Conservation (phyloP, 148 eudicot species). For the Rhododendron henanense region DNA sequence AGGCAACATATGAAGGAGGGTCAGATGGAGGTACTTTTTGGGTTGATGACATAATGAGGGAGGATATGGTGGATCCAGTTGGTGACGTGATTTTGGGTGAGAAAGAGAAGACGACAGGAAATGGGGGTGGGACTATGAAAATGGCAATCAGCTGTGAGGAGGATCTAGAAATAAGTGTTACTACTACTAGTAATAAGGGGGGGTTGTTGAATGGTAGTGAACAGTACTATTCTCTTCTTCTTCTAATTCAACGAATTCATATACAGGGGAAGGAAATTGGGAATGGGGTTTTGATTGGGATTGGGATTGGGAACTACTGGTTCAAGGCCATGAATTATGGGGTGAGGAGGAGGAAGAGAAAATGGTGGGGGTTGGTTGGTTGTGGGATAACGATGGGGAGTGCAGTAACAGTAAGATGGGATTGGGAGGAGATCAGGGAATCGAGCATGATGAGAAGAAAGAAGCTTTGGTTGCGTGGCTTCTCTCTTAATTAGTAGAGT, state of each 20-base stretch:
- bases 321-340: slow-evolving; percentile 16
- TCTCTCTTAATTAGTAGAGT: slow-evolving; percentile 35
- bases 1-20: neutral
- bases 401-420: neutral
- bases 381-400: slow-evolving; percentile 38
- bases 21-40: neutral
- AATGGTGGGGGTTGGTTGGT: slow-evolving; percentile 24
- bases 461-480: slow-evolving; percentile 61
- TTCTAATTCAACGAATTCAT: slow-evolving; percentile 8
- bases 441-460: slow-evolving; percentile 41
- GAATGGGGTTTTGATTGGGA: slow-evolving; percentile 31
- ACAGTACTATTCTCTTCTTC: slow-evolving; percentile 2
- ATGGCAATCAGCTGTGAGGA: neutral
- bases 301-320: slow-evolving; percentile 33
- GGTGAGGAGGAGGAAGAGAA: slow-evolving; percentile 24
- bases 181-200: no score
- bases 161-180: neutral
- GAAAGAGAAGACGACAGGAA: neutral
- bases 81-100: slow-evolving; percentile 4
- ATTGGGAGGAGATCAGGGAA: neutral
- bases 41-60: slow-evolving; percentile 17
- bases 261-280: neutral
- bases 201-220: neutral
- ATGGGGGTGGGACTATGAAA: neutral
- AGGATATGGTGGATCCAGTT: slow-evolving; percentile 6